Percentiles rank a stretch among this genome's conserved stretches.
These are phyloP conservation scores for Mycena galopus DNA, from an alignment of 768 basidiomycete species.

Conservation along the genomic window DNA sequence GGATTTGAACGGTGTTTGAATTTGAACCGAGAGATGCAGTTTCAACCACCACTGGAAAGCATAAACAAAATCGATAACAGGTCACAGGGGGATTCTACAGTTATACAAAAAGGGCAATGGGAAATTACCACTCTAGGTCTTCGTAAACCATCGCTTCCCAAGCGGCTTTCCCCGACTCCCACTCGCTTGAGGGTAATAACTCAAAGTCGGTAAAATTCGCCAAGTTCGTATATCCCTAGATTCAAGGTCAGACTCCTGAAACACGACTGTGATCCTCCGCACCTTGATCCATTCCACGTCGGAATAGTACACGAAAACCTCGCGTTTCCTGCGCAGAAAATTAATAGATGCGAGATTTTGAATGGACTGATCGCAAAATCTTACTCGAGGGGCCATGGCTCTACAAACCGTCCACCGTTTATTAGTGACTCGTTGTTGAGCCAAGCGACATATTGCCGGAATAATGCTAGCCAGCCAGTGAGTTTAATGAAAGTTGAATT, in stretches of 20 bases:
- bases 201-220: slow-evolving; percentile 40
- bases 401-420: slow-evolving; percentile 44
- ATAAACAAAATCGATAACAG: too few species aligned
- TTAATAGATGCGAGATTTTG: not conserved
- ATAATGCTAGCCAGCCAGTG: slow-evolving; percentile 27
- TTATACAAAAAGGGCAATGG: not conserved
- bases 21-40: too few species aligned
- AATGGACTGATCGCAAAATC: not conserved
- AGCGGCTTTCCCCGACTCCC: slow-evolving; percentile 27
- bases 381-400: slow-evolving; percentile 41
- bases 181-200: slow-evolving; percentile 34
- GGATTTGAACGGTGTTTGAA: too few species aligned
- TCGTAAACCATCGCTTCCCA: slow-evolving; percentile 40
- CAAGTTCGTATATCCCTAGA: slow-evolving; percentile 27
- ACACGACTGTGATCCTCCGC: too few species aligned
- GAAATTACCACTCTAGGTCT: slow-evolving; percentile 34
- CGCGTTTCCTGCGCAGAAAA: slow-evolving; percentile 32
- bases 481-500: not conserved
- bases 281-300: slow-evolving; percentile 37
- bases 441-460: slow-evolving; percentile 43
- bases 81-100: too few species aligned
- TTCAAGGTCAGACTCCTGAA: not conserved
- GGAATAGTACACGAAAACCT: slow-evolving; percentile 40
- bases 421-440: slow-evolving; percentile 43
- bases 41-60: too few species aligned